phyloP scores from a whole-genome alignment of 495 filamentous ascomycete genomes.

The Aspergillus indologenus region DNA sequence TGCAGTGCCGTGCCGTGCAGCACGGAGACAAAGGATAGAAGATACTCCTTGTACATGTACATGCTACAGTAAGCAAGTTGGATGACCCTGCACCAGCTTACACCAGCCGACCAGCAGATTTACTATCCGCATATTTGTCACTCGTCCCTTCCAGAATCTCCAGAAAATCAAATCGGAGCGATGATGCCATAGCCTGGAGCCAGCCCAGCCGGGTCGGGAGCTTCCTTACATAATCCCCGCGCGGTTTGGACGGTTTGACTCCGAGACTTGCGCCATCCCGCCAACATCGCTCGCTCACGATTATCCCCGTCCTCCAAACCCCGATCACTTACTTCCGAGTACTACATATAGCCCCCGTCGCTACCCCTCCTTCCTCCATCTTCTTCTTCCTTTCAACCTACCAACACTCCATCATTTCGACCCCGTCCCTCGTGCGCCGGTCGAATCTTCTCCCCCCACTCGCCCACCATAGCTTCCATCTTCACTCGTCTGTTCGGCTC shows the following conservation, averaged over 20 bases:
- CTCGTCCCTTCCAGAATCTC: too few relatives aligned
- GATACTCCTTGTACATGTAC: too few relatives aligned
- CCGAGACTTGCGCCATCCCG: too few relatives aligned
- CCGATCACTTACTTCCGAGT: conserved; percentile 19
- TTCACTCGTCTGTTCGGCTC: conserved; percentile 73
- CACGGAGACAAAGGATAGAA: too few relatives aligned
- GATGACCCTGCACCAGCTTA: too few relatives aligned
- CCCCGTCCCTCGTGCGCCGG: background rate
- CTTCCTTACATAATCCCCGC: background rate
- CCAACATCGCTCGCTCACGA: background rate
- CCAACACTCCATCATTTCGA: conserved; percentile 3
- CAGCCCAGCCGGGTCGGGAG: too few relatives aligned
- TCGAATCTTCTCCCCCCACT: conserved; percentile 11
- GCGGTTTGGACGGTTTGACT: too few relatives aligned
- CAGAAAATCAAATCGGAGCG: background rate
- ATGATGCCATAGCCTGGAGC: background rate
- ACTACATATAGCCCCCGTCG: background rate
- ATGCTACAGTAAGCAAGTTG: too few relatives aligned
- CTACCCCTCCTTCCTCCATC: background rate
- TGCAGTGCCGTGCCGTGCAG: too few relatives aligned
- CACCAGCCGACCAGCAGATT: too few relatives aligned
- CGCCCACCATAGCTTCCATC: conserved; percentile 69
- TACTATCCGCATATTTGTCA: background rate
- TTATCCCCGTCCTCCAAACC: background rate
- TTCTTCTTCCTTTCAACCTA: background rate